phyloP scores from a whole-genome alignment of 2,329 filamentous ascomycete genomes.

The Geosmithia flava region DNA sequence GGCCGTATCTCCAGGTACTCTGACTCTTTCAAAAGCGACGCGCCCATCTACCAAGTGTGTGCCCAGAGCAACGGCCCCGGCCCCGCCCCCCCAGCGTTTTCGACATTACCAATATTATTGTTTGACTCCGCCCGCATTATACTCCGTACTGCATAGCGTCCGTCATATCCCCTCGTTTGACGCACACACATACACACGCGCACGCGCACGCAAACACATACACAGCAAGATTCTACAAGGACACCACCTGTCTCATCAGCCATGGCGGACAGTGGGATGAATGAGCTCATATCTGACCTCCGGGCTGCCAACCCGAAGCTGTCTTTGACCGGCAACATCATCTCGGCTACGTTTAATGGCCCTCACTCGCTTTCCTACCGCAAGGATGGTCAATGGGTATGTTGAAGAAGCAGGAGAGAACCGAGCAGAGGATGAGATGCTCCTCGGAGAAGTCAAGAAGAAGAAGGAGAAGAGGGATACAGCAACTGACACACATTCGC shows the following conservation, averaged over 20 bases:
- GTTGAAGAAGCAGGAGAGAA: conserved; percentile 10
- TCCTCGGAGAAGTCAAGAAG: background rate
- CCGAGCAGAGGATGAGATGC: background rate
- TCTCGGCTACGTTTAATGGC: conserved; percentile 53
- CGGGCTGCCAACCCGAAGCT: conserved; percentile 43
- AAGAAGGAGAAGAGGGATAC: background rate
- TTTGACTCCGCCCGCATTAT: background rate
- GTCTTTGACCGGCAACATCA: conserved; percentile 50
- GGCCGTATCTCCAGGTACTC: conserved; percentile 14
- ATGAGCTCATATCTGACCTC: conserved; percentile 42
- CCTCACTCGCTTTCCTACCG: conserved; percentile 47
- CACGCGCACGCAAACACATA: background rate
- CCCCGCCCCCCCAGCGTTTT: background rate
- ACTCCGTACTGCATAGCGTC: background rate
- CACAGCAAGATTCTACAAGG: background rate
- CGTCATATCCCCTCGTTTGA: background rate
- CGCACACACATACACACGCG: background rate
- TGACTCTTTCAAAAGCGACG: conserved; percentile 5
- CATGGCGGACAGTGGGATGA: conserved; percentile 21
- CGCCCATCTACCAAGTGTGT: background rate
- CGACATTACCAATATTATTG: background rate
- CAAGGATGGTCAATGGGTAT: conserved; percentile 48
- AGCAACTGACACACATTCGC: background rate
- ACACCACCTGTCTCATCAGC: conserved; percentile 8
- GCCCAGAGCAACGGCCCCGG: background rate